These are phyloP conservation scores for Monosporascus sp. DNA, from an alignment of 2,329 filamentous ascomycete genomes.

Conservation along the genomic window DNA sequence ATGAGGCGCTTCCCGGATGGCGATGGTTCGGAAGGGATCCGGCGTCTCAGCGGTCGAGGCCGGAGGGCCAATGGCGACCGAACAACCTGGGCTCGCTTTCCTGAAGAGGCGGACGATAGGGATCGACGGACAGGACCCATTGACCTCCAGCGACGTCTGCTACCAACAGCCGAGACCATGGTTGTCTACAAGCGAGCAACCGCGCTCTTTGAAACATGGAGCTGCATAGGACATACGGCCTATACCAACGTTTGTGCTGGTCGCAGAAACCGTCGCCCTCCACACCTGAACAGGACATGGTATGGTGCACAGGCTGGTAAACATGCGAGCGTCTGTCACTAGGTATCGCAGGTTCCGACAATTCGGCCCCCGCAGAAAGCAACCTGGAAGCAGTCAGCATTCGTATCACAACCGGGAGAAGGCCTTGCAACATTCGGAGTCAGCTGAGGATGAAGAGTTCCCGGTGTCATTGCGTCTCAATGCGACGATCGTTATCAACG, in stretches of 20 bases:
- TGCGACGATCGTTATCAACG: neutral
- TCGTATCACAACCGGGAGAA: too few species aligned
- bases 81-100: conserved; percentile 7
- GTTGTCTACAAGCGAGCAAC: neutral
- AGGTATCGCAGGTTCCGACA: too few species aligned
- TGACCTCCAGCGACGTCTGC: neutral
- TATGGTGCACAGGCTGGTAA: neutral
- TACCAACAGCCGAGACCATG: conserved; percentile 1
- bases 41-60: conserved; percentile 15
- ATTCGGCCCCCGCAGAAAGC: too few species aligned
- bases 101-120: neutral
- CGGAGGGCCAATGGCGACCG: conserved; percentile 14
- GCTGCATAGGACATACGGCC: conserved; percentile 8
- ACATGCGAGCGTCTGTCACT: too few species aligned
- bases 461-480: neutral
- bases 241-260: conserved; percentile 1
- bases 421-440: too few species aligned
- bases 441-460: too few species aligned
- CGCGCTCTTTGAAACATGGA: conserved; percentile 8
- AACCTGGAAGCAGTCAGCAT: too few species aligned
- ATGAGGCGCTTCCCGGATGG: conserved; percentile 15
- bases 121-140: neutral
- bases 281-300: neutral
- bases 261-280: neutral
- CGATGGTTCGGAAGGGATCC: conserved; percentile 14